Percentiles rank a stretch among this genome's conserved stretches.
Evolutionary conservation across 1,284 basidiomycete genomes (phyloP).

Genomic region (Cutaneotrichosporon dermatis): DNA sequence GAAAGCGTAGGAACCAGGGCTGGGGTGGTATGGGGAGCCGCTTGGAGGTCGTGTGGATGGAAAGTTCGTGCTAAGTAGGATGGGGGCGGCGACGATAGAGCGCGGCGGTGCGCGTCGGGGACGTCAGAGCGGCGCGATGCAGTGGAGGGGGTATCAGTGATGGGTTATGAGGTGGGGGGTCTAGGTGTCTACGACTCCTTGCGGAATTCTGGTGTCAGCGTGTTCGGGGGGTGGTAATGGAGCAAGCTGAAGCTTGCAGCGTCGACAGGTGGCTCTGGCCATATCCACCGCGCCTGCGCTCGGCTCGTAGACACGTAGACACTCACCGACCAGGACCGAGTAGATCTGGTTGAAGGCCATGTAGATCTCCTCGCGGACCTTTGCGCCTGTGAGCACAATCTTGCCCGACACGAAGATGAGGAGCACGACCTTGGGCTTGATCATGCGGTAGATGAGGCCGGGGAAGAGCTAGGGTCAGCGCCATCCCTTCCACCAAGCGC

Average conservation of each 20-base stretch:
- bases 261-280: too few species aligned
- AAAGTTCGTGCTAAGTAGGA: too few species aligned
- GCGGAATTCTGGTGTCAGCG: slow-evolving; percentile 32
- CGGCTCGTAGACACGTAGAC: too few species aligned
- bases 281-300: too few species aligned
- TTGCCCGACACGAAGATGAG: slow-evolving; percentile 99
- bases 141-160: background rate
- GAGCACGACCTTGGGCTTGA: slow-evolving; percentile 98
- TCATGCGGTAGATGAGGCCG: slow-evolving; percentile 98
- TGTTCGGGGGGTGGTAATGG: background rate
- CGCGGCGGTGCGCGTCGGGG: too few species aligned
- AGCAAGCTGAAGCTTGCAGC: background rate
- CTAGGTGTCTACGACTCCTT: slow-evolving; percentile 27
- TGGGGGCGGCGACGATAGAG: too few species aligned
- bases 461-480: slow-evolving; percentile 74
- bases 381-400: slow-evolving; percentile 97
- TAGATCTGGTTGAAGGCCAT: slow-evolving; percentile 99
- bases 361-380: slow-evolving; percentile 99
- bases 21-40: too few species aligned
- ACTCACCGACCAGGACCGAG: slow-evolving; percentile 66
- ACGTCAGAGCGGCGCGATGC: too few species aligned
- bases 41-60: too few species aligned
- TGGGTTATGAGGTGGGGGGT: background rate
- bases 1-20: too few species aligned
- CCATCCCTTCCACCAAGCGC: too few species aligned